Percentiles rank a stretch among this genome's conserved stretches.
Conservation (phyloP, 2,329 filamentous ascomycete species). For the Monosporascus sp. region DNA sequence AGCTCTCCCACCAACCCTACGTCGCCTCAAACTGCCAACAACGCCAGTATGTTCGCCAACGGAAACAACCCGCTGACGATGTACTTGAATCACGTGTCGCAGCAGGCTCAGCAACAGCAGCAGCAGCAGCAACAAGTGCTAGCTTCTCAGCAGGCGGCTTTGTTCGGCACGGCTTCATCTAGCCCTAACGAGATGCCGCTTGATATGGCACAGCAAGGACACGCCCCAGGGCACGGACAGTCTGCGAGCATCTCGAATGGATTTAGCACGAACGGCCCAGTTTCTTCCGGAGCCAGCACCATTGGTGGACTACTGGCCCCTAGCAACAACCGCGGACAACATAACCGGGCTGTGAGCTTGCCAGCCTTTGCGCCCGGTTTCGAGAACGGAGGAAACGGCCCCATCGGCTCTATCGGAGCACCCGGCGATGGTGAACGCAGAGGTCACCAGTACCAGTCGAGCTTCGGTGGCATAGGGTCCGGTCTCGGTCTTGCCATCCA, state of each 20-base stretch:
- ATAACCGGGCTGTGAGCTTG: slow-evolving; percentile 82
- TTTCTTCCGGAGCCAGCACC: slow-evolving; percentile 54
- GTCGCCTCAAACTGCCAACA: slow-evolving; percentile 48
- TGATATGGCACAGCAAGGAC: slow-evolving; percentile 57
- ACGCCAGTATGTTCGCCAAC: slow-evolving; percentile 69
- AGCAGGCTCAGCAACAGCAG: slow-evolving; percentile 68
- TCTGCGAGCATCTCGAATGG: slow-evolving; percentile 63
- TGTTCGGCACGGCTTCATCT: slow-evolving; percentile 69
- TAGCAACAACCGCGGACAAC: slow-evolving; percentile 54
- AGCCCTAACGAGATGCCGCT: slow-evolving; percentile 52
- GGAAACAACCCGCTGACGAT: slow-evolving; percentile 86
- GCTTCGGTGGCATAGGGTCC: slow-evolving; percentile 54
- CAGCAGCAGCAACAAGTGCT: slow-evolving; percentile 68
- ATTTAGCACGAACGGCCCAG: slow-evolving; percentile 47
- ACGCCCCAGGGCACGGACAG: slow-evolving; percentile 56
- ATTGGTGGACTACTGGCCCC: slow-evolving; percentile 75
- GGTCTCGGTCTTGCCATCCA: slow-evolving; percentile 60
- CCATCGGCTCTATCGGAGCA: slow-evolving; percentile 41
- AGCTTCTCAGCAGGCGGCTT: slow-evolving; percentile 69
- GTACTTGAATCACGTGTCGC: slow-evolving; percentile 81
- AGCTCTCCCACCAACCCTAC: slow-evolving; percentile 48
- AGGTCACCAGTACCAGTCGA: slow-evolving; percentile 62
- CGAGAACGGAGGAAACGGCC: slow-evolving; percentile 53
- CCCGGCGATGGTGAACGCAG: slow-evolving; percentile 50
- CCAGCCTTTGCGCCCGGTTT: slow-evolving; percentile 64